Conservation (phyloP, 1,139 yeast genomes). For the Yamadazyma blattariae region DNA sequence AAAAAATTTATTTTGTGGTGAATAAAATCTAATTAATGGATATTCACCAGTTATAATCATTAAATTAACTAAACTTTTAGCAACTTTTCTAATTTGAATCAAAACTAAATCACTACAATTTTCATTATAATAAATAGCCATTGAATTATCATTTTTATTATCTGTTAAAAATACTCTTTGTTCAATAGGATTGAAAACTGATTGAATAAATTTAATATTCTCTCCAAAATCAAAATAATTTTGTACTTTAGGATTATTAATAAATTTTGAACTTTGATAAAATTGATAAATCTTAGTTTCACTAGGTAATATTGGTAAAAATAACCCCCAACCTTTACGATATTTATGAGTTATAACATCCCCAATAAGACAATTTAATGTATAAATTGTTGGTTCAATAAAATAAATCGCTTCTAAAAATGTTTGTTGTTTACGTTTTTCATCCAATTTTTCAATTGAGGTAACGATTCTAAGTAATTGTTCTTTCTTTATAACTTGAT, state of each 20-base stretch:
- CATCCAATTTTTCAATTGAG: constrained; percentile 39
- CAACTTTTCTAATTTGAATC: constrained; percentile 56
- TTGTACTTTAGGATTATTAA: constrained; percentile 29
- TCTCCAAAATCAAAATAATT: constrained; percentile 30
- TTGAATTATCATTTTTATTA: constrained; percentile 45
- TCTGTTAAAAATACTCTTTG: constrained; percentile 40
- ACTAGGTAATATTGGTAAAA: constrained; percentile 28
- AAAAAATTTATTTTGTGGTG: constrained; percentile 42
- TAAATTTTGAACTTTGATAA: constrained; percentile 26
- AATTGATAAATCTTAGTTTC: constrained; percentile 23
- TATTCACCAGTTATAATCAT: constrained; percentile 84
- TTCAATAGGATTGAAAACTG: constrained; percentile 35
- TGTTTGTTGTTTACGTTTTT: constrained; percentile 31
- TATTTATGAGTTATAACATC: constrained; percentile 39
- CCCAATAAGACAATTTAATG: constrained; percentile 40
- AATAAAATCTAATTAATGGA: constrained; percentile 76
- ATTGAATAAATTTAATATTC: constrained; percentile 24
- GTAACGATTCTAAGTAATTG: constrained; percentile 40
- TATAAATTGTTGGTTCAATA: constrained; percentile 35
- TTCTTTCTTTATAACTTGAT: constrained; percentile 35
- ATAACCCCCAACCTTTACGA: constrained; percentile 37
- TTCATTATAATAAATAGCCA: constrained; percentile 72
- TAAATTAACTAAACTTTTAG: constrained; percentile 61
- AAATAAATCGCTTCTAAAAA: constrained; percentile 43
- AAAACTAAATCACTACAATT: constrained; percentile 62